A percentile compares a stretch with the other conserved stretches of the same genome.
phyloP scores from a whole-genome alignment of 257 asterid genomes.

The Ilex asprella region DNA sequence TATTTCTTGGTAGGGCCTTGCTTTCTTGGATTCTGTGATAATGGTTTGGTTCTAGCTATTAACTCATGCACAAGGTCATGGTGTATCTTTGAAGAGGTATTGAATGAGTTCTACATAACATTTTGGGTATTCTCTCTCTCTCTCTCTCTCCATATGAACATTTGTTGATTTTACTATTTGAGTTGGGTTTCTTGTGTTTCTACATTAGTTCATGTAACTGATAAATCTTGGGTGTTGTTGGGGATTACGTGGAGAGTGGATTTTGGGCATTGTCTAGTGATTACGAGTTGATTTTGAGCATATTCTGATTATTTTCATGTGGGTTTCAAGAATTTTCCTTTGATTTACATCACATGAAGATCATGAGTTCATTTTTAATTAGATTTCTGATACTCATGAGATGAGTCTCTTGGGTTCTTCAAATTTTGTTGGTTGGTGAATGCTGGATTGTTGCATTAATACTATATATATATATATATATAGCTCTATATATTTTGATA shows the following conservation, averaged over 20 bases:
- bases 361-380: constrained; percentile 9
- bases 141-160: too few relatives aligned
- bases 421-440: constrained; percentile 41
- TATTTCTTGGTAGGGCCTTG: constrained; percentile 12
- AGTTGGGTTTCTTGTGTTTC: constrained; percentile 27
- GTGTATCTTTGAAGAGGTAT: constrained; percentile 15
- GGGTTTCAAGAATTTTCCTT: neutral
- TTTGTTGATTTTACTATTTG: constrained; percentile 8
- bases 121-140: neutral
- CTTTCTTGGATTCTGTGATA: constrained; percentile 39
- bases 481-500: constrained; percentile 18
- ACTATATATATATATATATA: neutral
- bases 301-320: neutral
- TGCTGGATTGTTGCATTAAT: constrained; percentile 17
- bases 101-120: constrained; percentile 2
- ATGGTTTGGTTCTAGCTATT: constrained; percentile 8
- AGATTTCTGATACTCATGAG: constrained; percentile 19
- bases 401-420: constrained; percentile 35
- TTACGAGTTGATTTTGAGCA: constrained; percentile 5
- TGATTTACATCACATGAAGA: constrained; percentile 23
- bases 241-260: constrained; percentile 56
- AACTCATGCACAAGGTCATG: constrained; percentile 25
- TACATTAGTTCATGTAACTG: constrained; percentile 13
- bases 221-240: constrained; percentile 37
- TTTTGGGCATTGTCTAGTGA: constrained; percentile 39